Base-by-base conservation (phyloP, 2,329 filamentous ascomycete species). In the Thelonectria olida region DNA sequence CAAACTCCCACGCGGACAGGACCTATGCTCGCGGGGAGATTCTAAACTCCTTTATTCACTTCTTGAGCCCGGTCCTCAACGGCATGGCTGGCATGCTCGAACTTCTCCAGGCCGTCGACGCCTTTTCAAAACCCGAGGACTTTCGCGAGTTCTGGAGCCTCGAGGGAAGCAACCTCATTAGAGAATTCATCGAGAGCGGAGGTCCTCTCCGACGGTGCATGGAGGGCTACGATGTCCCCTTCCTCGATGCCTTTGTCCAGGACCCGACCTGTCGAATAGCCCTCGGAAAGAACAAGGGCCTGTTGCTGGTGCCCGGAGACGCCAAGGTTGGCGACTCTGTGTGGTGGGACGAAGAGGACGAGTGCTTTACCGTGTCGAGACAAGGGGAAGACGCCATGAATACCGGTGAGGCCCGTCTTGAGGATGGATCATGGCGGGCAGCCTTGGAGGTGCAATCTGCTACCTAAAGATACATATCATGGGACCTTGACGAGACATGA, bases 101-200 rank as follows among this genome's bases (percentile, higher is more conserved):
- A 28, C 72, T 78, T 27, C 67, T 75, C 39, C 58, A 67, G 31
- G 73, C 72, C 45, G 72, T 78, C 25, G 72, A 70, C 34, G 75
- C 70, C 48, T 72, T 72, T 54, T 69, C 69, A 6, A 64, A 73
- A 6, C 75, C 75, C n/a, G 72, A 70, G 20, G 69, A 71, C 48
- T 77, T 78, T 58, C 65, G 75, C 10, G 70, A 74, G 31, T 77
- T 77, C 56, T 77, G 75, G 75, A 70, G 64, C 19, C 67, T 78
- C 10, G 73, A 74, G 55, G 72, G 64, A 17, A 70, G 70, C 56
- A 77, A 77, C 27, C 64, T 77, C 36, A 74, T 77, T 58, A 65
- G 67, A 23, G 75, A 77, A 39, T 71, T 74, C 31, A 67, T 75
- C 48, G 70, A 72, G 44, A 72, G 67, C 55, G 70, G 65, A 8